Conservation (phyloP, 495 filamentous ascomycete genomes). For the Aspergillus egyptiacus region DNA sequence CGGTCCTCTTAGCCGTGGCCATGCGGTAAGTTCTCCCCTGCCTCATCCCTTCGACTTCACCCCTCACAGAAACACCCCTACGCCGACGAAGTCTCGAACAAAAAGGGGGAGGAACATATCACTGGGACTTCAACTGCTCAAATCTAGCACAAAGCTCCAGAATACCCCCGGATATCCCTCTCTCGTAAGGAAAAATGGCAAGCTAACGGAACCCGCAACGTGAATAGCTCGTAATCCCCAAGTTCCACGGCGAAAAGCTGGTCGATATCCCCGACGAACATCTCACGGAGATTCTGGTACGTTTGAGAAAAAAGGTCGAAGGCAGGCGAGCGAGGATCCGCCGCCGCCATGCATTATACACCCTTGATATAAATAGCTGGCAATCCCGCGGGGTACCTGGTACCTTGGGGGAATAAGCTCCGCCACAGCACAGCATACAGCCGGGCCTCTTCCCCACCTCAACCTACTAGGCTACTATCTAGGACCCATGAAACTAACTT, state of each 20-base stretch:
- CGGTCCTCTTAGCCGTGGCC: slow-evolving; percentile 75
- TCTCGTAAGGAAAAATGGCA: background rate
- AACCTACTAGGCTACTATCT: no score
- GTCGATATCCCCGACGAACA: slow-evolving; percentile 90
- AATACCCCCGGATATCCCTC: background rate
- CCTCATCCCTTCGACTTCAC: background rate
- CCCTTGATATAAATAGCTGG: background rate
- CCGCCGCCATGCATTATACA: background rate
- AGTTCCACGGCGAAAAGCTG: slow-evolving; percentile 88
- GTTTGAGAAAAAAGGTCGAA: slow-evolving; percentile 19
- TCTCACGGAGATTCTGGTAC: slow-evolving; percentile 74
- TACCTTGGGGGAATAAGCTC: slow-evolving; percentile 18
- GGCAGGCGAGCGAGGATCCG: background rate
- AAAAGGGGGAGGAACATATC: no score
- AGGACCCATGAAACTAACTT: no score
- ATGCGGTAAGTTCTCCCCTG: slow-evolving; percentile 54
- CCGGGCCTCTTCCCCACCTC: background rate
- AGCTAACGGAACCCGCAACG: slow-evolving; percentile 12
- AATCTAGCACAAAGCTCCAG: background rate
- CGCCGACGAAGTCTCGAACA: background rate
- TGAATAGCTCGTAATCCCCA: slow-evolving; percentile 86
- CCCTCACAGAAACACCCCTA: slow-evolving; percentile 18
- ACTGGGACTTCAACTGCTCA: background rate
- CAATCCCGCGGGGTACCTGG: slow-evolving; percentile 3
- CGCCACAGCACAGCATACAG: background rate